phyloP scores from a whole-genome alignment of 805 yeast species.

The Lachancea cidri region DNA sequence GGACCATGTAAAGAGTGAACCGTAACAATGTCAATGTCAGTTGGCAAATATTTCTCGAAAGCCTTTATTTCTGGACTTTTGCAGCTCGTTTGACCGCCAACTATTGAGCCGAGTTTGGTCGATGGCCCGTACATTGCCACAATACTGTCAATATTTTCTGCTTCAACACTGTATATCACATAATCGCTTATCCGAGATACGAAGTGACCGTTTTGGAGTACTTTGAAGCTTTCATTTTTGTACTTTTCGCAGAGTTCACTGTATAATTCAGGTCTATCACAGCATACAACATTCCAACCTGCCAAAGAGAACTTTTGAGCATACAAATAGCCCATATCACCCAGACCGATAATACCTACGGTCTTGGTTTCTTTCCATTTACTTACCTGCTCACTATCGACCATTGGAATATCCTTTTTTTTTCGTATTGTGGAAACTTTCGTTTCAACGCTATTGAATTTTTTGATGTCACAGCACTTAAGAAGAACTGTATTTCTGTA shows the following conservation, averaged over 20 bases:
- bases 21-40: conserved; percentile 76
- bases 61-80: conserved; percentile 86
- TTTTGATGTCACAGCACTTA: too few relatives aligned
- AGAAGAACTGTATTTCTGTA: too few relatives aligned
- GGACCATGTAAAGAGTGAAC: conserved; percentile 96
- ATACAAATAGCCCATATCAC: conserved; percentile 93
- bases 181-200: conserved; percentile 81
- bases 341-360: conserved; percentile 91
- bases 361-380: conserved; percentile 44
- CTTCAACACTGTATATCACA: conserved; percentile 88
- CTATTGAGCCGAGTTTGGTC: conserved; percentile 80
- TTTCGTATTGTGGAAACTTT: background rate
- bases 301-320: conserved; percentile 72
- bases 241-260: conserved; percentile 41
- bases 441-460: background rate
- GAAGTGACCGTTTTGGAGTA: conserved; percentile 73
- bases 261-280: conserved; percentile 70
- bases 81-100: conserved; percentile 98
- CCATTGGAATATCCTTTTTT: background rate
- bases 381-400: conserved; percentile 12
- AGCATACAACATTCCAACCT: conserved; percentile 87
- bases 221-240: conserved; percentile 42
- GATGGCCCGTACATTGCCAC: conserved; percentile 79
- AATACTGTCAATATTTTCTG: conserved; percentile 71
- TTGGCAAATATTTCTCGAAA: conserved; percentile 69